Conservation (phyloP, 352 stramenopile species). For the Saprolegnia parasitica region DNA sequence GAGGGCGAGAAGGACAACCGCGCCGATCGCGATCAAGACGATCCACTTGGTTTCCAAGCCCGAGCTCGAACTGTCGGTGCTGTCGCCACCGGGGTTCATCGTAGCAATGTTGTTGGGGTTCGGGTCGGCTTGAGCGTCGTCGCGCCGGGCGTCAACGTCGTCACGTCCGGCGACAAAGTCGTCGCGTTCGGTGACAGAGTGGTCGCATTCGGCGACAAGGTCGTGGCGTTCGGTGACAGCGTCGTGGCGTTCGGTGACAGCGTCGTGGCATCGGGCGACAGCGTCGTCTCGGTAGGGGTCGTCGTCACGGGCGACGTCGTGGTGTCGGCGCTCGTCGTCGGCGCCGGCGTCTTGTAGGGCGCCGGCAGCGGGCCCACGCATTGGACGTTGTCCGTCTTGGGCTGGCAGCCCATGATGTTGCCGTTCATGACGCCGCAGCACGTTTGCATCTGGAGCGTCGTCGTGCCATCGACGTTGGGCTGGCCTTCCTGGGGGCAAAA, state of each 20-base stretch:
- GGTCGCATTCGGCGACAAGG: constrained; percentile 4
- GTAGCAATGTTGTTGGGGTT: constrained; percentile 8
- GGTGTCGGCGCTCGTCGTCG: background rate
- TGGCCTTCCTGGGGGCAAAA: constrained; percentile 22
- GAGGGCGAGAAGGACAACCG: constrained; percentile 6
- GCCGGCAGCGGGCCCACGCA: constrained; percentile 17
- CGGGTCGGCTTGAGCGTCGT: background rate
- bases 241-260: background rate
- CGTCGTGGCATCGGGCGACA: constrained; percentile 8
- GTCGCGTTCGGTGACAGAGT: constrained; percentile 19
- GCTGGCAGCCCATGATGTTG: constrained; percentile 21
- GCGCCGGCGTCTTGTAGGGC: constrained; percentile 3
- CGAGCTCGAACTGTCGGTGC: background rate
- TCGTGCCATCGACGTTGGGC: constrained; percentile 15
- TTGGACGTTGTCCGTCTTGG: constrained; percentile 1
- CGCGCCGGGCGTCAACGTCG: background rate
- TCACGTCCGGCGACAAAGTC: constrained; percentile 1
- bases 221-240: constrained; percentile 10
- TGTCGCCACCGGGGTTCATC: background rate
- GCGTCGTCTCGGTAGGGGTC: background rate
- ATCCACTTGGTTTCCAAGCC: constrained; percentile 13
- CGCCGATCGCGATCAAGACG: constrained; percentile 11
- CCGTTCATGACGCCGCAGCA: constrained; percentile 22
- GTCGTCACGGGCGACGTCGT: constrained; percentile 23
- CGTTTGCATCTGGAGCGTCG: background rate